Base-by-base conservation (phyloP, 2,329 filamentous ascomycete species). In the Verticillium albo-atrum region DNA sequence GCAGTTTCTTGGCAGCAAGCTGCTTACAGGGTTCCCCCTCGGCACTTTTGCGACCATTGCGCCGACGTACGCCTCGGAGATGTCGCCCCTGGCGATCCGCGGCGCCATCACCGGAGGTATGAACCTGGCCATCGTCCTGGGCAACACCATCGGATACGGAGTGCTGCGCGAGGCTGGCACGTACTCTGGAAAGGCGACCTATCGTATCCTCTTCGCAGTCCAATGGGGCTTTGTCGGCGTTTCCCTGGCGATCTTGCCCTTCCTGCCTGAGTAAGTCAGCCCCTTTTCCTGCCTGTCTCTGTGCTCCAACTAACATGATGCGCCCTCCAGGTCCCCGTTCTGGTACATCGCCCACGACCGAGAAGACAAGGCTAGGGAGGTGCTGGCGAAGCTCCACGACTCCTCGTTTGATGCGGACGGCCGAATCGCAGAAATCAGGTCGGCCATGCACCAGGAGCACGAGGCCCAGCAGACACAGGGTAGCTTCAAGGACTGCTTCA, bases 391-490 rank as follows among this genome's bases (percentile, higher is more conserved):
- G 35, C 67, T 73, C 20, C 68, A 74, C 58, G 56, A 57, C 23
- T 51, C 63, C 3, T 60, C 63, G 37, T 70, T 68, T 74, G 1
- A 65, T 84, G 82, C 65, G 57, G 56, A 67, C 26, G 70, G 74
- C 37, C 69, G 76, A 55, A 75, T 85, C 53, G 78, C 82, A 32
- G 85, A 85, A 82, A 85, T 85, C 76, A 75, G 76, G 63, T 81
- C 82, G 68, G 79, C 78, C 42, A 76, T 85, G 54, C 80, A 84
- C 52, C 75, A 84, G 37, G 82, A 85, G 70, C 75, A 62, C 54
- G 25, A 72, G 12, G 28, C 28, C 28, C 28, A 30, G 28, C 4
- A 30, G 28, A n/a, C 15, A 4, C 52, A 54, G 52, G 52, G 52
- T 6, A 81, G 63, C 61, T 70, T 77, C 59, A 67, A 72, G 57